Conservation (phyloP, 768 basidiomycete species). For the Mycena galericulata region DNA sequence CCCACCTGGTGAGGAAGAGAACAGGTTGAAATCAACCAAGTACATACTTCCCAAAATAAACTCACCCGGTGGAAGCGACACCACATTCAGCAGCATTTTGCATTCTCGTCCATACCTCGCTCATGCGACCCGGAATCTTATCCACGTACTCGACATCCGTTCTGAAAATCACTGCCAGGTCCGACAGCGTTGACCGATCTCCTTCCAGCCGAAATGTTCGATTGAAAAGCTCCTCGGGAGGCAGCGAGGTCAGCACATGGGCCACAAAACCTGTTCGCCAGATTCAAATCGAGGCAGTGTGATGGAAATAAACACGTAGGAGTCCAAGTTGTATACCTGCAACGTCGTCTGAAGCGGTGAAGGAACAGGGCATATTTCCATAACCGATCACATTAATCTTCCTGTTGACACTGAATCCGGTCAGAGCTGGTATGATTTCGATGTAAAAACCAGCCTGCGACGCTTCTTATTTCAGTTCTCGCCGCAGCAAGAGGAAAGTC, state of each 20-base stretch:
- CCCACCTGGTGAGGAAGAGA: slow-evolving; percentile 34
- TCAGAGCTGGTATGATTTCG: slow-evolving; percentile 47
- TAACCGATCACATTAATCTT: slow-evolving; percentile 48
- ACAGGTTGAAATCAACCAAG: too few species aligned
- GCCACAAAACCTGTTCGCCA: slow-evolving; percentile 34
- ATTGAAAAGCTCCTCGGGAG: slow-evolving; percentile 36
- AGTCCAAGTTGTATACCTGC: slow-evolving; percentile 41
- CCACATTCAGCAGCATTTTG: slow-evolving; percentile 45
- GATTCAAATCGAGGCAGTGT: neutral
- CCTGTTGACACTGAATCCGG: slow-evolving; percentile 43
- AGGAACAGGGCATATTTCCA: slow-evolving; percentile 45
- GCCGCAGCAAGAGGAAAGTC: slow-evolving; percentile 11
- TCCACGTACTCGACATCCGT: slow-evolving; percentile 34
- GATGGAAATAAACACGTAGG: neutral
- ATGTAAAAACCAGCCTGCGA: slow-evolving; percentile 49
- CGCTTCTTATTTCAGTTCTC: neutral
- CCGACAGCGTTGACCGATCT: slow-evolving; percentile 45
- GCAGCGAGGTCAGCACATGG: slow-evolving; percentile 28
- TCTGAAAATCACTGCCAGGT: slow-evolving; percentile 23
- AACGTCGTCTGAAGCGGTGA: slow-evolving; percentile 48
- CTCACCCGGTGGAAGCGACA: slow-evolving; percentile 43
- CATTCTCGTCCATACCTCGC: slow-evolving; percentile 39
- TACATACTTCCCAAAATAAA: too few species aligned
- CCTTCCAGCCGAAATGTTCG: slow-evolving; percentile 45
- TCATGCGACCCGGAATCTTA: slow-evolving; percentile 33